Base-by-base conservation (phyloP, 257 asterid species). In the Ilex asprella region DNA sequence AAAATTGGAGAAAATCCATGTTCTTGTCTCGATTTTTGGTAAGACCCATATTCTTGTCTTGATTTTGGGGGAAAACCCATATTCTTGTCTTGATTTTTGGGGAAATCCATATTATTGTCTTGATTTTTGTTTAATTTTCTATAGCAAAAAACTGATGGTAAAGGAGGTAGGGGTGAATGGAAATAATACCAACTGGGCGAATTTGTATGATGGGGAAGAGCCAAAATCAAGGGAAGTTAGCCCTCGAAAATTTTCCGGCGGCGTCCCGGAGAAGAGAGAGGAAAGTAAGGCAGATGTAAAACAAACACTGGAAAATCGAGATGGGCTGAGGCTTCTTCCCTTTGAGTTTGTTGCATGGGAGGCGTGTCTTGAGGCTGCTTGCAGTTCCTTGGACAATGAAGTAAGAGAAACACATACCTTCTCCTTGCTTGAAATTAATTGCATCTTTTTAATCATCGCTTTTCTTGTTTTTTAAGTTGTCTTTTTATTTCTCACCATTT, bases 321-420 rank as follows among this genome's bases (percentile, higher is more conserved):
- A 87, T 39, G 96, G 97, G 39, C 94, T 85, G 3, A 93, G 87
- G 84, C 79, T 86, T 75, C 94, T 87, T 65, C 99, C 99, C 1
- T 89, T 93, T 32, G 99, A 93, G 76, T 93, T 93, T 73, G 99
- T 89, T 59, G 96, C 95, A 14, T 75, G 89, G 74, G 99, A 93
- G 81, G 94, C 99, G 0, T 93, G 96, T 71, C 96, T 93, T n/a
- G 97, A 93, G 78, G 91, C 95, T 68, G 97, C 99, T 68, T 87
- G 97, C 71, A 79, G 96, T 79, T 78, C 83, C 77, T 81, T 93
- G 88, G 99, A 93, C 47, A 84, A 69, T 61, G 95, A 92, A 75
- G 97, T 92, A 70, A 58, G 30, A 39, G 58, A 62, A 55, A 62
- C 52, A 21, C 16, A 70, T 65, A 31, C 35, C n/a, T 39, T 32